Conservation (phyloP, 140 eudicot genomes). For the Senecio squalidus region DNA sequence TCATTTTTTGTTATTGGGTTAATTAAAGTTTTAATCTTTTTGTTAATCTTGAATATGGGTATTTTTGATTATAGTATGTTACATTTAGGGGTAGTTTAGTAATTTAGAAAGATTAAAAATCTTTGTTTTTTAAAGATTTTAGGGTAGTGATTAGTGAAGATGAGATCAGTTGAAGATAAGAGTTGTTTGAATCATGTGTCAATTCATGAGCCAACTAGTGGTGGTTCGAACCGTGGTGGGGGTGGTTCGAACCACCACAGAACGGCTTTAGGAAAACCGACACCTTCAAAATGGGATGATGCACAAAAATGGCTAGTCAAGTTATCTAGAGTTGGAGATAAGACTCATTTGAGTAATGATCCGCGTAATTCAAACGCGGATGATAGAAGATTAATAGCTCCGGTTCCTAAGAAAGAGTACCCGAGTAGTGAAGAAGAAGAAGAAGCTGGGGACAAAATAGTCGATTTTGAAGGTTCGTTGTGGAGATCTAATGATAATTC, state of each 20-base stretch:
- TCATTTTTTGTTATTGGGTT: background rate
- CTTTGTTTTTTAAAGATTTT: background rate
- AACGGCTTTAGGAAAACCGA: slow-evolving; percentile 62
- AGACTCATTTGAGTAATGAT: slow-evolving; percentile 37
- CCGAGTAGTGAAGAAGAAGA: slow-evolving; percentile 40
- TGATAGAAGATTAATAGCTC: slow-evolving; percentile 57
- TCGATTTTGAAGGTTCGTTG: slow-evolving; percentile 46
- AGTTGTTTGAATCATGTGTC: slow-evolving; percentile 38
- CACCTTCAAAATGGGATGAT: slow-evolving; percentile 80
- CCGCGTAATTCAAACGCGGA: slow-evolving; percentile 73
- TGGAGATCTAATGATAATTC: slow-evolving; percentile 52
- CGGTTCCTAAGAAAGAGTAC: slow-evolving; percentile 46
- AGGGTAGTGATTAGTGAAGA: slow-evolving; percentile 17
- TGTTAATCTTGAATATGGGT: slow-evolving; percentile 16
- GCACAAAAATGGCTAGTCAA: slow-evolving; percentile 76
- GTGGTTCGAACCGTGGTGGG: slow-evolving; percentile 29
- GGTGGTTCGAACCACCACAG: slow-evolving; percentile 35
- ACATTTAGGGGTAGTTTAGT: slow-evolving; percentile 6
- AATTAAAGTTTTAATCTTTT: background rate
- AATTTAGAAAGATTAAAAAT: background rate
- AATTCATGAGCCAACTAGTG: slow-evolving; percentile 21
- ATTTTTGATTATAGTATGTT: background rate
- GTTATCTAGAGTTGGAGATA: slow-evolving; percentile 60
- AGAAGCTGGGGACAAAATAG: slow-evolving; percentile 12
- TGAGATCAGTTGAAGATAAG: slow-evolving; percentile 67